Percentiles rank a stretch among this genome's conserved stretches.
phyloP scores from a whole-genome alignment of 345 rosid genomes.

The Excoecaria agallocha region DNA sequence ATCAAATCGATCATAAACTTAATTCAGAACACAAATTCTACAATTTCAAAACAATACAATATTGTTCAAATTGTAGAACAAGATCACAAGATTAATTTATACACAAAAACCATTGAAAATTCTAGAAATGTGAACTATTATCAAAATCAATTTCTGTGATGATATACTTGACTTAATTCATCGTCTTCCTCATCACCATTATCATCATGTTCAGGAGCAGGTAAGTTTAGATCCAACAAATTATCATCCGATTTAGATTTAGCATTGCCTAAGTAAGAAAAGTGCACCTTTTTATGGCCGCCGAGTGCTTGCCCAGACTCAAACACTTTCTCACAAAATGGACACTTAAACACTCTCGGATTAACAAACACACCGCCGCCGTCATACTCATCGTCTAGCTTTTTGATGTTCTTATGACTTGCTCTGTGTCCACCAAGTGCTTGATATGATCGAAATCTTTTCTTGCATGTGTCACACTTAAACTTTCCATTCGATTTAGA shows the following conservation, averaged over 20 bases:
- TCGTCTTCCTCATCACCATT: conserved; percentile 23
- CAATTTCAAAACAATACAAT: background rate
- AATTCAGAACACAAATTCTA: background rate
- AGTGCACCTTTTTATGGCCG: conserved; percentile 61
- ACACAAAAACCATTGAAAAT: background rate
- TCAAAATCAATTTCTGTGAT: background rate
- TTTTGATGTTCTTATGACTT: conserved; percentile 19
- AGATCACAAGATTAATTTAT: background rate
- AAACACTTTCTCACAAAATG: conserved; percentile 44
- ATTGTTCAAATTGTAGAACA: background rate
- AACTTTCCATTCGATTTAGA: conserved; percentile 7
- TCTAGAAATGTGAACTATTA: no score
- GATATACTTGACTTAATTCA: conserved; percentile 11
- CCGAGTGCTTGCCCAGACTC: conserved; percentile 63
- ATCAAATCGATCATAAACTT: background rate
- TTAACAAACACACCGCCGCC: background rate
- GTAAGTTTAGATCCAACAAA: conserved; percentile 41
- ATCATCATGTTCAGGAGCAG: conserved; percentile 28
- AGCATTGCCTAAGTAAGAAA: conserved; percentile 19
- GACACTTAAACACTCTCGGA: conserved; percentile 29
- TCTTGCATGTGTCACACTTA: conserved; percentile 31
- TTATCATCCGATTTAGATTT: background rate
- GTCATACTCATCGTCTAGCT: background rate
- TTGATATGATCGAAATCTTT: conserved; percentile 28
- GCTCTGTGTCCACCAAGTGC: conserved; percentile 40